A percentile compares a stretch with the other conserved stretches of the same genome.
Evolutionary conservation across 2,329 filamentous ascomycete species (phyloP).

Genomic region (Aspergillus floridensis): DNA sequence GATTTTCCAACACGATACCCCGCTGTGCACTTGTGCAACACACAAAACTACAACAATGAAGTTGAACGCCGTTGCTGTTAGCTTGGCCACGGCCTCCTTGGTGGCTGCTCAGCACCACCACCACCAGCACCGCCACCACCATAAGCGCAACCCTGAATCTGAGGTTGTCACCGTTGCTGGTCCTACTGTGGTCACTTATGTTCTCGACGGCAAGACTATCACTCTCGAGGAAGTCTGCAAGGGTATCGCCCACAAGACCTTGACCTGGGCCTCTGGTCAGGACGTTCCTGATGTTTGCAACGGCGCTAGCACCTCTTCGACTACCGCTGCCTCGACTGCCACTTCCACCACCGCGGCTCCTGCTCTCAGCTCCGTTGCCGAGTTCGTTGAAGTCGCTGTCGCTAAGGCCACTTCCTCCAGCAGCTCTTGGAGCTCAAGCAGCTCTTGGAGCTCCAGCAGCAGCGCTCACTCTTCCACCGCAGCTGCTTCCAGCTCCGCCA

Average conservation of each 20-base stretch:
- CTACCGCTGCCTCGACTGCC: constrained; percentile 32
- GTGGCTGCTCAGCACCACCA: constrained; percentile 43
- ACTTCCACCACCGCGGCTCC: constrained; percentile 31
- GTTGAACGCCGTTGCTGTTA: constrained; percentile 39
- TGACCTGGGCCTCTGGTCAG: constrained; percentile 63
- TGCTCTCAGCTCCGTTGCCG: constrained; percentile 23
- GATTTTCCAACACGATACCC: constrained; percentile 2
- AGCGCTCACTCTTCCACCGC: constrained; percentile 23
- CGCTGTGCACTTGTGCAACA: constrained; percentile 1
- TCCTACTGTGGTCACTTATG: constrained; percentile 68
- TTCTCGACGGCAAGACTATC: constrained; percentile 57
- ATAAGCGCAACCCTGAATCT: constrained; percentile 42
- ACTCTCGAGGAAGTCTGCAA: constrained; percentile 60
- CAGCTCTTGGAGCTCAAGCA: constrained; percentile 27
- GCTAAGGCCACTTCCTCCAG: constrained; percentile 27
- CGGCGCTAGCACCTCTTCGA: constrained; percentile 34
- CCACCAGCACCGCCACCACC: constrained; percentile 43
- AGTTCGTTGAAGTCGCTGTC: constrained; percentile 53
- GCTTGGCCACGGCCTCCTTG: constrained; percentile 44
- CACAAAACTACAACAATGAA: constrained; percentile 35
- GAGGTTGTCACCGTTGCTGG: constrained; percentile 57
- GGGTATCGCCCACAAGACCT: constrained; percentile 67
- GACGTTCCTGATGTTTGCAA: constrained; percentile 56
- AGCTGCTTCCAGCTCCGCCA: constrained; percentile 24
- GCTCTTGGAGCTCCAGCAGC: constrained; percentile 21